Base-by-base conservation (phyloP, 2,329 filamentous ascomycete genomes). In the Ascochyta clinopodiicola region DNA sequence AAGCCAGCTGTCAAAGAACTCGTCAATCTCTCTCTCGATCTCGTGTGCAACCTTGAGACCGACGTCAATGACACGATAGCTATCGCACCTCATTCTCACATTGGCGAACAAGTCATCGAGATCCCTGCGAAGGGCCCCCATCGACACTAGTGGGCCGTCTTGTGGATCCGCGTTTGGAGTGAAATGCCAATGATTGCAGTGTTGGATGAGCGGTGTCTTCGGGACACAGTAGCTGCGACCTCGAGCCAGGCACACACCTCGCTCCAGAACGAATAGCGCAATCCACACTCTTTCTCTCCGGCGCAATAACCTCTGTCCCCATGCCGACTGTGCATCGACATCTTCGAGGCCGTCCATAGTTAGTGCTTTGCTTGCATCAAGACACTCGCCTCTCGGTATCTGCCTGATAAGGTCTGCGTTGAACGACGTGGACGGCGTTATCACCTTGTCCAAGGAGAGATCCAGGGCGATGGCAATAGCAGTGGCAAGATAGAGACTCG, bases 61-160 rank as follows among this genome's bases (percentile, higher is more conserved):
- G 46, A 81, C 79, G 5, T 81, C 79, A 0, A 77, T 75, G 21
- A 78, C 78, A 22, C 80, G 80, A 9, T 83, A 85, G 38, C 79
- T 81, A 51, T 88, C 85, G 46, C 86, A 88, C n/a, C 84, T 79
- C 1, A 79, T 79, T 22, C 85, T 79, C 7, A 88, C 83, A 6
- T 81, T 80, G 1, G 78, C 75, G 60, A 88, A 87, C 0, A 88
- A 69, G 13, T 79, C 80, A 44, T 85, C 86, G 51, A 91, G 69
- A 63, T 91, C 86, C 66, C 88, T 80, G 49, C 88, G 81, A 9
- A 91, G 74, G 4, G 90, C 86, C 0, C 88, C 86, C 77, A 90
- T 89, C 0, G 88, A 91, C 15, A 89, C 84, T 45, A 91, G 78
- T n/a, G 88, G 86, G 0, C 88, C 87, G 68, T 91, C 88, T 69